Percentiles rank a stretch among this genome's conserved stretches.
Evolutionary conservation across 345 rosid species (phyloP).

Genomic region (Corymbia maculata): DNA sequence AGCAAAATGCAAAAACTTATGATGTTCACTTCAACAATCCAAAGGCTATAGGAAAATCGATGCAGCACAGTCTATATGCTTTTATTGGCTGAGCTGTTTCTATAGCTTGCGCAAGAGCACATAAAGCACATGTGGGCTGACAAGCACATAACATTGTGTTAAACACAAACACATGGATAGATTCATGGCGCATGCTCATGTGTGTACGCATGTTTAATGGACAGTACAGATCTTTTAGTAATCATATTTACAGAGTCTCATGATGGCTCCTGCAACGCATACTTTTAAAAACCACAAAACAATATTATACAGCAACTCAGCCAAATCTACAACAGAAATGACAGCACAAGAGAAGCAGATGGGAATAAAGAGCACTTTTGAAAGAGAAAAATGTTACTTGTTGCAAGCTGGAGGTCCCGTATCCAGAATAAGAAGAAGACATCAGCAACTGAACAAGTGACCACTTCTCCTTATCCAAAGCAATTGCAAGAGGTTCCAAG

Average conservation of each 20-base stretch:
- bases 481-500: constrained; percentile 89
- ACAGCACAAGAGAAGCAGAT: neutral
- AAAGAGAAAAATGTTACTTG: constrained; percentile 41
- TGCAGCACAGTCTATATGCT: neutral
- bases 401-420: constrained; percentile 82
- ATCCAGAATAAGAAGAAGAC: constrained; percentile 89
- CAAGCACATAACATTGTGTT: neutral
- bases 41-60: neutral
- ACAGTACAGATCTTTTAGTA: neutral
- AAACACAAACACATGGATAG: neutral
- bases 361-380: neutral
- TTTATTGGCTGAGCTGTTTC: neutral
- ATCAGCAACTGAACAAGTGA: constrained; percentile 84
- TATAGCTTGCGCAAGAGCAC: neutral
- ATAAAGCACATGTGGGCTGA: neutral
- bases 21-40: neutral
- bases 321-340: neutral
- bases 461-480: constrained; percentile 92
- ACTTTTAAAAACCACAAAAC: neutral
- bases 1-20: neutral
- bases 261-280: neutral
- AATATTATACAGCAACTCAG: neutral
- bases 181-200: neutral
- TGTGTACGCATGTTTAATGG: neutral
- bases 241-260: neutral